These are phyloP conservation scores for Pythium angustatum DNA, from an alignment of 352 stramenopile genomes.

Conservation along the genomic window DNA sequence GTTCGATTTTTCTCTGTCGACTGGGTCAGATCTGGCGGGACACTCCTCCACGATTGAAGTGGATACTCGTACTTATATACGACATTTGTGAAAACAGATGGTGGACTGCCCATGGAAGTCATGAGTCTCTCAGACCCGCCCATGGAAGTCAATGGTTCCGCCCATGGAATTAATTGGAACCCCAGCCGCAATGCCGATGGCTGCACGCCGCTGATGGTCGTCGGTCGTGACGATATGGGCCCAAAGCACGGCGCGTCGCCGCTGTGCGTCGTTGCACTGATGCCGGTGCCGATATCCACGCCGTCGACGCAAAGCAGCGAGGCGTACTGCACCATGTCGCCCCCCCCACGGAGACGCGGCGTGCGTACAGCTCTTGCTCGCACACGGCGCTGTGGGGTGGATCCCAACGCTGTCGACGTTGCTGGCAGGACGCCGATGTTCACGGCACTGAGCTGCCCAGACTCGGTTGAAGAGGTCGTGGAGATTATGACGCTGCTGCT, in stretches of 20 bases:
- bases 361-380: neutral
- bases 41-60: no score
- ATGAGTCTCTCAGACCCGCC: no score
- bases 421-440: neutral
- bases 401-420: neutral
- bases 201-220: neutral
- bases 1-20: no score
- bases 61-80: no score
- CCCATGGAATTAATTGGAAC: no score
- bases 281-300: neutral
- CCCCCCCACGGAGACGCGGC: no score
- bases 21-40: no score
- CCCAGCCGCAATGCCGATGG: neutral
- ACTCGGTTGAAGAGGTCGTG: no score
- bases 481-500: neutral
- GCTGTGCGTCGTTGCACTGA: neutral
- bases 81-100: no score
- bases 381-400: neutral
- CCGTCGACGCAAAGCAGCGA: neutral
- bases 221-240: neutral
- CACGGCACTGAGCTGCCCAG: neutral
- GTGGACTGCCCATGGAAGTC: no score
- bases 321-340: constrained; percentile 1
- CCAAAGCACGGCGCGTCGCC: neutral
- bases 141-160: no score